A percentile compares a stretch with the other conserved stretches of the same genome.
phyloP scores from a whole-genome alignment of 2,329 filamentous ascomycete species.

The Rutstroemia sp. region DNA sequence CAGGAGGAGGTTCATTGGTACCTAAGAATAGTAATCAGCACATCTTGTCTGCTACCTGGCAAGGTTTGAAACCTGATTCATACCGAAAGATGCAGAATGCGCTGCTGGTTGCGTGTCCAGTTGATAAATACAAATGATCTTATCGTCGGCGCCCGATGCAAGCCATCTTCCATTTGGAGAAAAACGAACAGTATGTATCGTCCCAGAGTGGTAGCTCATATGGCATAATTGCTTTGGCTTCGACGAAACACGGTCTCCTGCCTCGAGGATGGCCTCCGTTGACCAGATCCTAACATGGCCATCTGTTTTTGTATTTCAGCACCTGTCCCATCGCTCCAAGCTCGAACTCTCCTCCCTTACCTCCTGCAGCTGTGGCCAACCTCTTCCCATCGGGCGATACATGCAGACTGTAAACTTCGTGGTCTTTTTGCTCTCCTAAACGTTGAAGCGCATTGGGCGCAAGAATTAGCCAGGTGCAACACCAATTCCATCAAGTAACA shows the following conservation, averaged over 20 bases:
- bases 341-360: slow-evolving; percentile 38
- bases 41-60: not conserved
- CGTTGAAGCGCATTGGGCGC: slow-evolving; percentile 21
- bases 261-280: slow-evolving; percentile 83
- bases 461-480: slow-evolving; percentile 19
- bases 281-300: slow-evolving; percentile 98
- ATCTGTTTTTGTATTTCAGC: slow-evolving; percentile 45
- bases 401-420: slow-evolving; percentile 97
- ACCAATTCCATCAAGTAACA: no score
- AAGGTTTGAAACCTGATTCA: slow-evolving; percentile 23
- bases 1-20: slow-evolving; percentile 80
- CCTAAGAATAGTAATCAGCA: slow-evolving; percentile 34
- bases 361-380: slow-evolving; percentile 88
- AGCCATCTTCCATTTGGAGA: slow-evolving; percentile 92
- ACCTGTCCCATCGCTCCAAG: slow-evolving; percentile 1
- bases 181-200: slow-evolving; percentile 94
- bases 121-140: slow-evolving; percentile 96
- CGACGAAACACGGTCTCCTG: slow-evolving; percentile 55
- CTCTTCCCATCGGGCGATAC: slow-evolving; percentile 90
- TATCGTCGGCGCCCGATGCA: slow-evolving; percentile 95
- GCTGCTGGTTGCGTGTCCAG: slow-evolving; percentile 71
- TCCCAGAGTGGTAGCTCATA: slow-evolving; percentile 97
- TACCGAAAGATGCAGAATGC: slow-evolving; percentile 73
- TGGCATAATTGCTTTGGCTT: slow-evolving; percentile 91
- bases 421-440: slow-evolving; percentile 89